Evolutionary conservation across 202 grass and related monocot species (phyloP).

Genomic region (Carex sylvatica): DNA sequence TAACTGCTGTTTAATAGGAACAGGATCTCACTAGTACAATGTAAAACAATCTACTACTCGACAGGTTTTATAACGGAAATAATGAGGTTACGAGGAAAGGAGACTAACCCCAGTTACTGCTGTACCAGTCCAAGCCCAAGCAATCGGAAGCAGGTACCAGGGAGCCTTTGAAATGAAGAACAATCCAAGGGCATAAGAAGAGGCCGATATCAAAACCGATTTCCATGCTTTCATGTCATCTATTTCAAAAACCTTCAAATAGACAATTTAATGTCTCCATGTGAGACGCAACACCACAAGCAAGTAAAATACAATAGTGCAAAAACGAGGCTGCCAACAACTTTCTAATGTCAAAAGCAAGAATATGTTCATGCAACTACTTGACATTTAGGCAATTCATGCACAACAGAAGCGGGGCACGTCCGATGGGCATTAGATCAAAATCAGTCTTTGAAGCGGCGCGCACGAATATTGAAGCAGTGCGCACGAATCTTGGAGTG

Average conservation of each 20-base stretch:
- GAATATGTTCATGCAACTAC: background rate
- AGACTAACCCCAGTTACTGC: conserved; percentile 76
- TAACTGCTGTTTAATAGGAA: background rate
- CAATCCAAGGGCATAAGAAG: conserved; percentile 79
- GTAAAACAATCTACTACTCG: background rate
- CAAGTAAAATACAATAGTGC: background rate
- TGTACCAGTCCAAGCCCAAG: conserved; percentile 98
- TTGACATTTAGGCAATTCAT: background rate
- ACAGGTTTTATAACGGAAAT: background rate
- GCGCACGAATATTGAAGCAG: no score
- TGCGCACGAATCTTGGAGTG: no score
- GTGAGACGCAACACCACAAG: conserved; percentile 12
- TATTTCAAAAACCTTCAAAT: conserved; percentile 87
- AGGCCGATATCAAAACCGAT: conserved; percentile 81
- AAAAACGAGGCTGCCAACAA: background rate
- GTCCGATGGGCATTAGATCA: no score
- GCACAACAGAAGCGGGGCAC: background rate
- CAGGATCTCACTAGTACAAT: background rate
- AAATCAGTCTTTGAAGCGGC: no score
- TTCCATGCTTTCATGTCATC: conserved; percentile 74
- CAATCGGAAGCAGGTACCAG: conserved; percentile 89
- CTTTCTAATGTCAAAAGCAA: background rate
- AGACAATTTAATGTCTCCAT: conserved; percentile 17
- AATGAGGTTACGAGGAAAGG: background rate
- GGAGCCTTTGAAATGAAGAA: conserved; percentile 77